Conservation (phyloP, 2,329 filamentous ascomycete species). For the Trichoderma pleuroti region DNA sequence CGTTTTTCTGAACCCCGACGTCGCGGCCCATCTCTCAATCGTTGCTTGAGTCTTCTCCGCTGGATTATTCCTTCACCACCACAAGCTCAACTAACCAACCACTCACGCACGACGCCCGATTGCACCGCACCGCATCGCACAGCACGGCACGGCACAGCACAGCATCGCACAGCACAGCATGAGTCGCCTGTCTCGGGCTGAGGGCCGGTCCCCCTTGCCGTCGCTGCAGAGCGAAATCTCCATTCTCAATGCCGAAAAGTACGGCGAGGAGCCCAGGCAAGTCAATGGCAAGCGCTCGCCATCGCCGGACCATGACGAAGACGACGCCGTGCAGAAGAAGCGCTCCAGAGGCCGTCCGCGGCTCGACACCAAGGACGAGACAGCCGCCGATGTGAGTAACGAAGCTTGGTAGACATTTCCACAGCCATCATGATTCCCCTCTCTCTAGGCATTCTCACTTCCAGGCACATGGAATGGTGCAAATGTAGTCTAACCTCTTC, state of each 20-base stretch:
- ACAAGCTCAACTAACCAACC: slow-evolving; percentile 4
- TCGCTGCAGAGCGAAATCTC: slow-evolving; percentile 15
- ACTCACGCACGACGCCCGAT: not conserved
- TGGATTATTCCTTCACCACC: not conserved
- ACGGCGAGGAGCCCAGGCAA: not conserved
- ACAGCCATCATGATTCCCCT: not conserved
- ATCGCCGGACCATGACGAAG: slow-evolving; percentile 28
- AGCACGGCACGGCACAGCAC: not conserved
- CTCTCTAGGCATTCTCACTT: not conserved
- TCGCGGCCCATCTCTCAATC: not conserved
- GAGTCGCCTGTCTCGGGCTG: slow-evolving; percentile 9
- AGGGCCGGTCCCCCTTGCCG: slow-evolving; percentile 8
- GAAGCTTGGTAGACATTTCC: not conserved
- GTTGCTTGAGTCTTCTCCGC: not conserved
- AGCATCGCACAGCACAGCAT: not conserved
- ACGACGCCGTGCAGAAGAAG: slow-evolving; percentile 49
- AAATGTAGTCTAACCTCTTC: slow-evolving; percentile 24
- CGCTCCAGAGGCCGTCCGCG: slow-evolving; percentile 70
- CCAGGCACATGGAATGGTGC: not conserved
- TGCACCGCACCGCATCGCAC: not conserved
- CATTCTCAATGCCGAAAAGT: slow-evolving; percentile 17
- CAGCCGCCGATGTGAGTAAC: slow-evolving; percentile 70
- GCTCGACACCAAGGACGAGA: slow-evolving; percentile 73
- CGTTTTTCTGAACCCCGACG: not conserved
- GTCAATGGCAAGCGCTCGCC: slow-evolving; percentile 25